Base-by-base conservation (phyloP, 192 early-diverging fungal genomes). In the Gigaspora rosea region DNA sequence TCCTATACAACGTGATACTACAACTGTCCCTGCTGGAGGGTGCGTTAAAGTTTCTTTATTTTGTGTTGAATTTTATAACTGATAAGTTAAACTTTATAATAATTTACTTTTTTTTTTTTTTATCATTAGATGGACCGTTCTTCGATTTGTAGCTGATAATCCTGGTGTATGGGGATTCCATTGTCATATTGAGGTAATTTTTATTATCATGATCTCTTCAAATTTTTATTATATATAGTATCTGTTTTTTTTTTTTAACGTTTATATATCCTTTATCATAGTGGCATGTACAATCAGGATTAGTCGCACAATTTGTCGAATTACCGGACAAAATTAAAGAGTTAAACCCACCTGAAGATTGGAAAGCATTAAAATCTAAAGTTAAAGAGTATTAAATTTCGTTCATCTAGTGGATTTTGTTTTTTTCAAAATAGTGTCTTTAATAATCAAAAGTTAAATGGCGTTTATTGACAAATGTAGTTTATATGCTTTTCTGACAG, bases 91-190 rank as follows among this genome's bases (percentile, higher is more conserved):
- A 32, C 35, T 35, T 16, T 46, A 35, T 16, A 6, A 15, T 64
- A 35, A 35, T 16, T 32, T 64, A 27, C 11, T 27, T 27, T 27
- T 10, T 59, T 27, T 59, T 27, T 27, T 27, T 10, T 59, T 27
- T 59, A 27, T 59, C 18, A 18, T 15, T 61, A 64, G 63, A 58
- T 86, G 74, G 52, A 52, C 66, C 9, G 85, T 92, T 8, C 79
- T 96, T 78, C 86, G 94, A 46, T 94, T 94, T 85, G 69, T 85
- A 46, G 92, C 92, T 11, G 90, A 95, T 79, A 95, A 95, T 81
- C 92, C 93, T 15, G 94, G 94, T 58, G 85, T 87, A 11, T 94
- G 92, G 93, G 80, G 93, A 65, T 88, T 95, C 86, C 95, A 95
- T 83, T 97, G 95, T 83, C 95, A 95, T 78, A 91, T 94, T 75